Evolutionary conservation across 2,329 filamentous ascomycete genomes (phyloP), one percentile per base, ranked within the genome.

Genomic region (Microsporum audouinii): DNA sequence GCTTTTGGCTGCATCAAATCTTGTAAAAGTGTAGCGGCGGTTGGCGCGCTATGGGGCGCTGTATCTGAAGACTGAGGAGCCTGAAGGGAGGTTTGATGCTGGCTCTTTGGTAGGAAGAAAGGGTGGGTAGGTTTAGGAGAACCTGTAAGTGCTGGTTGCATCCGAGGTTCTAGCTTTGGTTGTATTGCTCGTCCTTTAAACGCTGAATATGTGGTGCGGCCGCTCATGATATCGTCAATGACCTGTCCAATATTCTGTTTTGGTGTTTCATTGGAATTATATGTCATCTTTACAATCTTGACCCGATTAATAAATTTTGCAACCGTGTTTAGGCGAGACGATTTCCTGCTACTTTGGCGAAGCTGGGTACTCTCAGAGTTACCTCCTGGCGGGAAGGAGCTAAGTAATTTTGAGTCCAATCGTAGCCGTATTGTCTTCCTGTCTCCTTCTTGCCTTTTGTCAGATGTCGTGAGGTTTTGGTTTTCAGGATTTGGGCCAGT

Each of bases 61-160:
- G 49, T 33, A n/a, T 34, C 38, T 45, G 5, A 53, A 12, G 6
- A 17, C 5, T 60, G 36, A 47, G 23, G 47, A 8, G 43, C 1
- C 4, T 36, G 5, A 31, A n/a, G 7, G 12, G 47, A 39, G 27
- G 29, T 5, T 34, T 49, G 41, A 6, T 36, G 34, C 34, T 59
- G 55, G n/a, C 6, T 3, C 66, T 85, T 88, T 4, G 81, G 82
- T 14, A 80, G 69, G 68, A 91, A 91, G 69, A 91, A 88, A 0
- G 88, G 87, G 72, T 91, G 85, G 0, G 82, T 81, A 0, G 76
- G 66, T 66, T 82, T 84, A 65, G 70, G 39, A 1, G 17, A 12
- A 5, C 31, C 49, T 10, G 12, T 53, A 7, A 4, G 29, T 33
- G 27, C 1, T 64, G 66, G 62, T 61, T 65, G 57, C 45, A 64